A percentile compares a stretch with the other conserved stretches of the same genome.
Conservation (phyloP, 2,329 filamentous ascomycete species). For the Ophiosphaerella korrae region DNA sequence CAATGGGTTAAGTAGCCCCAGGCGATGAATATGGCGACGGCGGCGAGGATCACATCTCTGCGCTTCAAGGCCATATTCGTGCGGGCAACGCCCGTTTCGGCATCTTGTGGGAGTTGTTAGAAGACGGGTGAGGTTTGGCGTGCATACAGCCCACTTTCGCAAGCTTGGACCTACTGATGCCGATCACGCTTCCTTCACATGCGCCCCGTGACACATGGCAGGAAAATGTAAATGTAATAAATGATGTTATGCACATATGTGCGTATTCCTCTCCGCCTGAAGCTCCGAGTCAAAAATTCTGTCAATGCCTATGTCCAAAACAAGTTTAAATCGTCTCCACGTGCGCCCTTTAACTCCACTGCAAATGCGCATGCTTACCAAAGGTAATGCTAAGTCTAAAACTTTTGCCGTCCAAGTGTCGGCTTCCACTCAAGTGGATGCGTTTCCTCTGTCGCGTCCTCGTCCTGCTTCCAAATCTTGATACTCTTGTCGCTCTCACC, state of each 20-base stretch:
- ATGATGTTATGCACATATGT: too few relatives aligned
- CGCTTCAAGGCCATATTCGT: conserved; percentile 73
- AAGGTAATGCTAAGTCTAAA: conserved; percentile 8
- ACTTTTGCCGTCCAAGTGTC: conserved; percentile 76
- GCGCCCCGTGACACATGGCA: neutral
- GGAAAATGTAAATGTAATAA: too few relatives aligned
- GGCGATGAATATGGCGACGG: conserved; percentile 74
- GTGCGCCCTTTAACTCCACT: too few relatives aligned
- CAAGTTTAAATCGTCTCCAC: too few relatives aligned
- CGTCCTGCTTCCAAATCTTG: conserved; percentile 96
- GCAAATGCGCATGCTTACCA: neutral
- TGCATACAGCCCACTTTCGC: conserved; percentile 15
- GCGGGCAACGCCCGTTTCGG: conserved; percentile 43
- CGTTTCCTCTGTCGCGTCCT: conserved; percentile 85
- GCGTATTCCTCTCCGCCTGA: too few relatives aligned
- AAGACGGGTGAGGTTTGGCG: conserved; percentile 21
- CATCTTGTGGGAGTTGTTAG: conserved; percentile 38
- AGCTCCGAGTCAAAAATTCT: too few relatives aligned
- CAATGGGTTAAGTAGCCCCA: conserved; percentile 87
- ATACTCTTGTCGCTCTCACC: conserved; percentile 92
- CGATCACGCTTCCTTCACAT: conserved; percentile 8
- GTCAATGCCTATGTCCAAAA: too few relatives aligned
- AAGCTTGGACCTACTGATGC: conserved; percentile 27
- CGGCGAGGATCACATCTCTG: conserved; percentile 69
- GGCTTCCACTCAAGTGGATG: conserved; percentile 95